Evolutionary conservation across 768 basidiomycete species (phyloP), one percentile per base, ranked within the genome.

Genomic region (Trametes sanguinea): DNA sequence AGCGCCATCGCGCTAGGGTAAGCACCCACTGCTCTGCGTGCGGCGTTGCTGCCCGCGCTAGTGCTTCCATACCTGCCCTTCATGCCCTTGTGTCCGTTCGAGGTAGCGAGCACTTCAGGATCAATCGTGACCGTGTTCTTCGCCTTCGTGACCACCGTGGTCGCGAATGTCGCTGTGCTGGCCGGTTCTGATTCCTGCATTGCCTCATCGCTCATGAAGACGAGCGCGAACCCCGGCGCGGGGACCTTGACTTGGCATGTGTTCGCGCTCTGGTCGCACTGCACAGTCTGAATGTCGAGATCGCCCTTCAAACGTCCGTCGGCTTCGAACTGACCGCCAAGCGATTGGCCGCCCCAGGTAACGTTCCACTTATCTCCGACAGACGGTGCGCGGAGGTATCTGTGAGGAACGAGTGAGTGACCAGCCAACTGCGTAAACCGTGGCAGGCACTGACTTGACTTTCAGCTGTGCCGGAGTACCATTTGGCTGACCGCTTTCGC

Each of bases 211-310:
- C 74, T 80, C 39, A 93, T 76, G 78, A 90, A 92, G 57, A 93
- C 88, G 48, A 93, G 78, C 2, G 89, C 89, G 65, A 89, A 85
- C 35, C 83, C 84, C 0, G 92, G 91, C 2, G 90, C 88, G 44
- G 83, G 81, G 39, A 93, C 83, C 11, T 77, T 78, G 53, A 93
- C 76, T 30, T 72, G 63, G 73, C 92, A 93, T 0, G 76, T 76
- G 66, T 83, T 82, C 59, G 75, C 73, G 5, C 70, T 68, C 46
- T 76, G 72, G 47, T 76, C 72, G 66, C 80, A 82, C 4, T 65
- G 57, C 39, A 80, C 72, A 2, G 73, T 76, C 32, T 72, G 56
- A 9, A 78, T 77, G 16, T 63, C 51, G 16, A 69, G 61, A 6
- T 67, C 65, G 51, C 76, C 76, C 46, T 72, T 66, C 27, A 80